Evolutionary conservation across 2,329 filamentous ascomycete genomes (phyloP).

Genomic region (Aspergillus sp.): DNA sequence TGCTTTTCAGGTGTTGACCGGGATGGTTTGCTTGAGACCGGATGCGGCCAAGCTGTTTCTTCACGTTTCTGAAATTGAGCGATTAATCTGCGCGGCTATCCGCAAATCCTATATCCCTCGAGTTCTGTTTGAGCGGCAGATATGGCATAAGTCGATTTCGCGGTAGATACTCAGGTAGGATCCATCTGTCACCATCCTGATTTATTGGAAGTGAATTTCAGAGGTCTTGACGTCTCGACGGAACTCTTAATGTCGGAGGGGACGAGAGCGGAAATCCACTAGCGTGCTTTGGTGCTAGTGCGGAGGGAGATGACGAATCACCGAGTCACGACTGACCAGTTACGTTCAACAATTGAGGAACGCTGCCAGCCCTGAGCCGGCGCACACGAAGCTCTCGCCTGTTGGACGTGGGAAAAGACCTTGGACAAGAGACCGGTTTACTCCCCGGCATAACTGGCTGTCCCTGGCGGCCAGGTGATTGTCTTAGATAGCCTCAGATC

Average conservation of each 20-base stretch:
- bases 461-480: too few species aligned
- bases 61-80: background rate
- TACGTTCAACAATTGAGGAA: slow-evolving; percentile 22
- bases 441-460: too few species aligned
- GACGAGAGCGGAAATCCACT: background rate
- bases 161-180: background rate
- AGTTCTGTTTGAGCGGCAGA: background rate
- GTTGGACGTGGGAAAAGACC: too few species aligned
- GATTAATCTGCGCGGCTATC: background rate
- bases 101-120: background rate
- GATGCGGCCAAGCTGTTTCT: background rate
- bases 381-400: too few species aligned
- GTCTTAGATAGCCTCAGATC: too few species aligned
- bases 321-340: slow-evolving; percentile 21
- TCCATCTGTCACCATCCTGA: slow-evolving; percentile 4
- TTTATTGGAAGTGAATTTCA: background rate
- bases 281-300: background rate
- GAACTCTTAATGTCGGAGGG: background rate
- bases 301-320: slow-evolving; percentile 32
- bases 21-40: background rate
- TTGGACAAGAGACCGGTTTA: too few species aligned
- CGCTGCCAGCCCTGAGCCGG: background rate
- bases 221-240: background rate
- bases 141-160: background rate
- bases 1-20: background rate